Evolutionary conservation across 768 basidiomycete species (phyloP), one percentile per base, ranked within the genome.

Genomic region (Auriscalpium vulgare): DNA sequence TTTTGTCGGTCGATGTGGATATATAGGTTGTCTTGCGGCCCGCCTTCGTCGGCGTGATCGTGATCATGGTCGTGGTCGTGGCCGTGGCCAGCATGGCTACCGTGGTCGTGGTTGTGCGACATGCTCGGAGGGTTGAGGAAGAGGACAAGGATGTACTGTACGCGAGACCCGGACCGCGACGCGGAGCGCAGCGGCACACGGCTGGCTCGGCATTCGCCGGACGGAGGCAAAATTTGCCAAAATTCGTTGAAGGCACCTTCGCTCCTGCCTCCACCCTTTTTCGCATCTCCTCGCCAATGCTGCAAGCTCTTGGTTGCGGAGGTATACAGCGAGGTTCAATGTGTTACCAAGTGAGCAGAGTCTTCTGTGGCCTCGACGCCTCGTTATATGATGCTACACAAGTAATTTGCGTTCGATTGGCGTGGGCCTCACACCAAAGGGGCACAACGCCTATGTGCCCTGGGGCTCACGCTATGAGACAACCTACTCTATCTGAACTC

Each of bases 351-450:
- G 29, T 29, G 4, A 5, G 29, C 29, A 29, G 29, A 29, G 5
- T 29, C 29, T 29, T 29, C 29, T 29, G 4, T 7, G 29, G 29
- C 29, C 29, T 7, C 29, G 29, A 4, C 40, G 23, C 19, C 40
- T 62, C 10, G 50, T 56, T 52, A 58, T 63, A 79, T 73, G 77
- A 88, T 88, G 85, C 62, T 75, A 71, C 69, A 74, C 62, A 76
- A 73, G 88, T 90, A 90, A 90, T 90, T 90, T 90, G 88, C 88
- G 88, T 89, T 89, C 86, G 88, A 90, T 71, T 66, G 72, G 68
- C 75, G 68, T 71, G 69, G 67, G 68, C 74, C 75, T 74, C 75
- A 77, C 63, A 73, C 78, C 81, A 85, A 87, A 88, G 79, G 86
- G 82, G 72, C 53, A 73, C 76, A 80, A 76, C 75, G 88, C 88